Base-by-base conservation (phyloP, 2,329 filamentous ascomycete genomes). In the Sporothrix protearum region DNA sequence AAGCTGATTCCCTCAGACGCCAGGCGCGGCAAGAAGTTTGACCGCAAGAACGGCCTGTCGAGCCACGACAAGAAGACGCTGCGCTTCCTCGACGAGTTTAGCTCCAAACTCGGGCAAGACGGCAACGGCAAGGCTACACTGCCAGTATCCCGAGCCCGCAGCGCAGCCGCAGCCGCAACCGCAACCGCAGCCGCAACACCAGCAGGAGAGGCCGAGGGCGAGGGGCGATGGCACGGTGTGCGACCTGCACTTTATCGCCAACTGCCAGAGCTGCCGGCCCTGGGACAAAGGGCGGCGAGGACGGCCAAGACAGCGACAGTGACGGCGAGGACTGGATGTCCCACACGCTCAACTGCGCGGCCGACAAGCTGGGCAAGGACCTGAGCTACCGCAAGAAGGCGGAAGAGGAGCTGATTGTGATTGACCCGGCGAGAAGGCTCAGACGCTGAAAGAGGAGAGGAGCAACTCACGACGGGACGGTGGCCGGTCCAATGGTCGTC, bases 181-280 rank as follows among this genome's bases (percentile, higher is more conserved):
- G 71, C 61, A 73, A 36, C 42, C 63, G 3, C 33, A 4, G 33
- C 33, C 8, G 25, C 77, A 22, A 57, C 74, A 5, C 22, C 77
- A n/a, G 53, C 74, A 5, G 67, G 74, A 2, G 68, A 55, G 19
- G 78, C 75, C 14, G 64, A 70, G 2, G 59, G n/a, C 16, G 67
- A 33, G 16, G 63, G 63, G 71, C 33, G 68, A 61, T 6, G 68
- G 53, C 19, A 47, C 28, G 67, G 85, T 96, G 3, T 99, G 96
- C 78, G 96, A 98, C 79, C 82, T 99, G 47, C 96, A 99, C 79
- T 99, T 98, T 80, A 96, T 99, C 74, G 92, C 92, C 66, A 92
- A 96, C 77, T 99, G 96, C 80, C 93, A 97, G 78, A 97, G 93
- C 59, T 98, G 96, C 80, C 89, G 88, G 72, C 88, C 91, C 0